Conservation (phyloP, 768 basidiomycete genomes). For the Naganishia vaughanmartiniae region DNA sequence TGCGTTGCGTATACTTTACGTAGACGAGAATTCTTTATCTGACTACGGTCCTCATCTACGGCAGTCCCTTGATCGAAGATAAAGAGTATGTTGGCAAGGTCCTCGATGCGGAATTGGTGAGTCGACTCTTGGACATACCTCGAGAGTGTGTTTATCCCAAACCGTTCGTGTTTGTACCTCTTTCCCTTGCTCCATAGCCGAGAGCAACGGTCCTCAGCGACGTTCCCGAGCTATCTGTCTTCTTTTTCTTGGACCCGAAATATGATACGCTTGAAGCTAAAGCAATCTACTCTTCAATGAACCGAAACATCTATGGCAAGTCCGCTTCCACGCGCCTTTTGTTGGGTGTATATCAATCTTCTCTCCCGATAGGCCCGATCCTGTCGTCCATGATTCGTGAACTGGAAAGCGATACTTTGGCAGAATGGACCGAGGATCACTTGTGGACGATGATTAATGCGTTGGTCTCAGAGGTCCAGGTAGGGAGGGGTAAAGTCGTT, state of each 20-base stretch:
- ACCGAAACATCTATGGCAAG: background rate
- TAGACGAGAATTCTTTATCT: background rate
- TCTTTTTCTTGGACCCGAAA: slow-evolving; percentile 74
- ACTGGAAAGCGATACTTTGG: slow-evolving; percentile 48
- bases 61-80: slow-evolving; percentile 39
- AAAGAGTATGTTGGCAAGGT: slow-evolving; percentile 63
- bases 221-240: slow-evolving; percentile 66
- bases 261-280: slow-evolving; percentile 60
- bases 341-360: background rate
- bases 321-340: slow-evolving; percentile 21
- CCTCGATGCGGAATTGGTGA: slow-evolving; percentile 56
- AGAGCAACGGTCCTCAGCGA: slow-evolving; percentile 58
- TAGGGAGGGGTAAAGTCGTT: slow-evolving; percentile 61
- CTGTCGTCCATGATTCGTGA: slow-evolving; percentile 46
- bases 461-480: slow-evolving; percentile 24
- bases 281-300: background rate
- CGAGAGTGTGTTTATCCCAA: background rate
- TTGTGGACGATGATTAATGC: slow-evolving; percentile 54
- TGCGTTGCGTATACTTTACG: background rate
- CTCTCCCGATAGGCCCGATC: slow-evolving; percentile 27
- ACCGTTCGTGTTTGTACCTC: background rate
- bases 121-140: slow-evolving; percentile 21
- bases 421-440: slow-evolving; percentile 44
- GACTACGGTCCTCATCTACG: background rate
- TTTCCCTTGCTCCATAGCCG: background rate